These are phyloP conservation scores for Platanthera guangdongensis DNA, from an alignment of 106 monocot species.

Conservation along the genomic window DNA sequence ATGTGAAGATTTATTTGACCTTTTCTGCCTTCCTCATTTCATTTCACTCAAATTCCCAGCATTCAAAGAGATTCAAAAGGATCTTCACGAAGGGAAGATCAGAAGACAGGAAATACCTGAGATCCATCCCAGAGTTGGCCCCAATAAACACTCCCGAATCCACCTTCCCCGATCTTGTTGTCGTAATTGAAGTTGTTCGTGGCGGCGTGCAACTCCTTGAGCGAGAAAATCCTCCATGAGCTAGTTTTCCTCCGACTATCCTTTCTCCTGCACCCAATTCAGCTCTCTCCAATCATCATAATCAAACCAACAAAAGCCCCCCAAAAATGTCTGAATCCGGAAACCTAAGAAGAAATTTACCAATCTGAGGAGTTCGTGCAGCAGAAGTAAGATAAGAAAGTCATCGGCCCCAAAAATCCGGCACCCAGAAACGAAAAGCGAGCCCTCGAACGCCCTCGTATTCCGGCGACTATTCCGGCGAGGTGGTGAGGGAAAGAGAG, in stretches of 20 bases:
- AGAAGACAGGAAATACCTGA: conserved; percentile 9
- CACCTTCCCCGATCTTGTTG: conserved; percentile 41
- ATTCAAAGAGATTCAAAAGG: too few relatives aligned
- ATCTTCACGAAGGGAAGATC: neutral
- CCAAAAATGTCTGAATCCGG: neutral
- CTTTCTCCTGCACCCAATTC: conserved; percentile 7
- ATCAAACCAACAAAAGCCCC: neutral
- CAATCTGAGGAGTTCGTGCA: neutral
- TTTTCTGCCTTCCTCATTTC: too few relatives aligned
- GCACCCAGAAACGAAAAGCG: neutral
- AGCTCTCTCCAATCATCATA: neutral
- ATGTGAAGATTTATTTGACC: too few relatives aligned
- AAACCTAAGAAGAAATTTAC: neutral
- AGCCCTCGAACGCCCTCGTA: too few relatives aligned
- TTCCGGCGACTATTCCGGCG: too few relatives aligned
- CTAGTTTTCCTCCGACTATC: conserved; percentile 1
- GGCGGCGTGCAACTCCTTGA: conserved; percentile 32
- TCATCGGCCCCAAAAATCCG: neutral
- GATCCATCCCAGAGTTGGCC: conserved; percentile 28
- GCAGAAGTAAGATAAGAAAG: conserved; percentile 9
- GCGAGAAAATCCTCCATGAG: conserved; percentile 25
- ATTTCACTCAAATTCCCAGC: too few relatives aligned
- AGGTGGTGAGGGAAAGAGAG: too few relatives aligned
- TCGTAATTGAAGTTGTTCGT: conserved; percentile 46
- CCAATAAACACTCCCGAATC: conserved; percentile 48